Percentiles rank a stretch among this genome's conserved stretches.
phyloP scores from a whole-genome alignment of 495 filamentous ascomycete genomes.

The Aspergillus taichungensis region DNA sequence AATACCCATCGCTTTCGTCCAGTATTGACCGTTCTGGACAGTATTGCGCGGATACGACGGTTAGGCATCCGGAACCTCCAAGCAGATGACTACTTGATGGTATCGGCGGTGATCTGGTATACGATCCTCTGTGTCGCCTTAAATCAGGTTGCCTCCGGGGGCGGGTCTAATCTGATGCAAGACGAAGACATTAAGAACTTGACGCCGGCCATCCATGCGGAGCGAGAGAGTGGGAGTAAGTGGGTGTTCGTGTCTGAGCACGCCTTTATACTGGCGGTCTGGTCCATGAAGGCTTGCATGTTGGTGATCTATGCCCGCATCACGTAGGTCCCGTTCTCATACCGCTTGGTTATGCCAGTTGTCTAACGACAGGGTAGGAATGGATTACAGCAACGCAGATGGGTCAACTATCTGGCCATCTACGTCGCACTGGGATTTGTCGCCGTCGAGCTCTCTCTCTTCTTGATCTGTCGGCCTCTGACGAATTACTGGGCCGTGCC shows the following conservation, averaged over 20 bases:
- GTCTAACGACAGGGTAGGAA: conserved; percentile 20
- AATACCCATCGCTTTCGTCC: background rate
- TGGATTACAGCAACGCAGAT: conserved; percentile 28
- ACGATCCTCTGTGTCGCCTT: conserved; percentile 44
- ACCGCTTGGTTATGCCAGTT: too few relatives aligned
- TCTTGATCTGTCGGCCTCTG: conserved; percentile 55
- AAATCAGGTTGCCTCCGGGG: conserved; percentile 42
- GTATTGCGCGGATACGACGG: conserved; percentile 40
- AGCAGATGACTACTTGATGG: conserved; percentile 45
- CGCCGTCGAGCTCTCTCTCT: conserved; percentile 52
- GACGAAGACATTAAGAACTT: conserved; percentile 29
- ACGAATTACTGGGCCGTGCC: conserved; percentile 53
- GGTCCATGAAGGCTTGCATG: conserved; percentile 46
- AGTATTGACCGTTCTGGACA: conserved; percentile 9
- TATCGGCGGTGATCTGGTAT: conserved; percentile 41
- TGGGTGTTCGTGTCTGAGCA: conserved; percentile 50
- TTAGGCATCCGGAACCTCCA: conserved; percentile 37
- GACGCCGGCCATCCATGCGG: conserved; percentile 29
- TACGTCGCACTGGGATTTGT: conserved; percentile 53
- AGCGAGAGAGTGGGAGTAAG: conserved; percentile 43
- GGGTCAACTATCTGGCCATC: conserved; percentile 36
- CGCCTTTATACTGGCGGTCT: conserved; percentile 42
- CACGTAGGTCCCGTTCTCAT: conserved; percentile 28
- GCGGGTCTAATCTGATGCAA: conserved; percentile 46
- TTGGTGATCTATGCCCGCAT: conserved; percentile 45